Evolutionary conservation across 2,329 filamentous ascomycete genomes (phyloP).

Genomic region (Alternaria solani): DNA sequence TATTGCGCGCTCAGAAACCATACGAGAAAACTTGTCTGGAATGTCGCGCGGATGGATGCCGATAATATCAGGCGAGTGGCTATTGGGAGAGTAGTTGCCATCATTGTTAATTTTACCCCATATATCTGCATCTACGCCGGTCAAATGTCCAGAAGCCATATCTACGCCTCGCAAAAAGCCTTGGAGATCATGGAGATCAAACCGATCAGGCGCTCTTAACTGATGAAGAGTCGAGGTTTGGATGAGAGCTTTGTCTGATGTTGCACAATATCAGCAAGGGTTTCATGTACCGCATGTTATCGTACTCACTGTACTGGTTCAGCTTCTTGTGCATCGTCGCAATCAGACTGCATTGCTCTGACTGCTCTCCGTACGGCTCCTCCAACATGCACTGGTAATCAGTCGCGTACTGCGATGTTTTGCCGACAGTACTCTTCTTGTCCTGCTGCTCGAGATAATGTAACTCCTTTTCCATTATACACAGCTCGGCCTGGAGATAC

Average conservation of each 20-base stretch:
- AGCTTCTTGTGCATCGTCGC: constrained; percentile 2
- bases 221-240: constrained; percentile 9
- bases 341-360: not conserved
- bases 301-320: constrained; percentile 8
- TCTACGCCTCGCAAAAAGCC: constrained; percentile 5
- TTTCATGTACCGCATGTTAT: too few relatives aligned
- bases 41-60: constrained; percentile 6
- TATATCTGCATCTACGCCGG: not conserved
- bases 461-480: not conserved
- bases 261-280: not conserved
- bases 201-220: constrained; percentile 1
- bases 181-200: constrained; percentile 17
- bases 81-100: not conserved
- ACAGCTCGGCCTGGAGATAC: constrained; percentile 24
- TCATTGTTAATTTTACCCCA: not conserved
- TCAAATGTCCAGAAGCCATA: not conserved
- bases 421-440: not conserved
- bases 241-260: constrained; percentile 3
- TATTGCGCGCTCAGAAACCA: constrained; percentile 15
- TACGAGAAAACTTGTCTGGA: constrained; percentile 19
- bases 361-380: not conserved
- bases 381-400: constrained; percentile 2
- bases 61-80: constrained; percentile 8
- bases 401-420: not conserved
- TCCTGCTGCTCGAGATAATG: not conserved